Evolutionary conservation across 2,329 filamentous ascomycete genomes (phyloP), one percentile per base, ranked within the genome.

Genomic region (Aureobasidium melanogenum): DNA sequence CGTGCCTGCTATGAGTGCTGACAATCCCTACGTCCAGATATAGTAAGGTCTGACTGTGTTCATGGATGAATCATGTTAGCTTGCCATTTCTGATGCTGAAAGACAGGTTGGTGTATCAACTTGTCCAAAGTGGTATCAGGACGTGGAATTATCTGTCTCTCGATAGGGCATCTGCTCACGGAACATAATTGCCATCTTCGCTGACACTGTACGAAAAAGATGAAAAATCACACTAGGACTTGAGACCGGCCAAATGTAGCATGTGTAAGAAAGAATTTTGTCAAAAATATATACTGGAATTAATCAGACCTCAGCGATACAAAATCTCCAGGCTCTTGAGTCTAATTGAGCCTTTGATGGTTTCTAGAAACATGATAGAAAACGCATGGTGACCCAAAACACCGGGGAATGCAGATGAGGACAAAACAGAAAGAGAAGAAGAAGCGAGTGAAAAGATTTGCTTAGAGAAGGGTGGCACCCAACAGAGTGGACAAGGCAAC

Each of bases 401-500:
- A 54, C 50, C 50, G 36, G 50, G 48, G 24, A 41, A 54, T 54
- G 50, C 50, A 54, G 22, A 39, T 54, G 50, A 44, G 39, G 41
- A 39, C 24, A 17, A 24, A 19, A 44, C n/a, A 34, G 14, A 44
- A 32, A 14, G 17, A 30, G 22, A 44, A 34, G 14, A n/a, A 41
- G 14, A 6, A 36, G 39, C 22, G 15, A 41, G 28, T 36, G 32
- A 19, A 19, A 41, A 22, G 12, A 30, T 19, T 15, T 30, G 22
- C 30, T 58, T 72, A 78, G 62, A 77, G 66, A 55, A 80, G 69
- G 60, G 74, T 66, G 61, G 81, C 81, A 39, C 83, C 82, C 63
- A 85, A 75, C 15, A 85, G 62, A 17, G 79, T 78, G 47, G 80
- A 83, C 60, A 80, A 63, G 41, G 80, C 67, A 10, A 84, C 79